Conservation (phyloP, 1,284 basidiomycete genomes). For the Inonotus hispidus region DNA sequence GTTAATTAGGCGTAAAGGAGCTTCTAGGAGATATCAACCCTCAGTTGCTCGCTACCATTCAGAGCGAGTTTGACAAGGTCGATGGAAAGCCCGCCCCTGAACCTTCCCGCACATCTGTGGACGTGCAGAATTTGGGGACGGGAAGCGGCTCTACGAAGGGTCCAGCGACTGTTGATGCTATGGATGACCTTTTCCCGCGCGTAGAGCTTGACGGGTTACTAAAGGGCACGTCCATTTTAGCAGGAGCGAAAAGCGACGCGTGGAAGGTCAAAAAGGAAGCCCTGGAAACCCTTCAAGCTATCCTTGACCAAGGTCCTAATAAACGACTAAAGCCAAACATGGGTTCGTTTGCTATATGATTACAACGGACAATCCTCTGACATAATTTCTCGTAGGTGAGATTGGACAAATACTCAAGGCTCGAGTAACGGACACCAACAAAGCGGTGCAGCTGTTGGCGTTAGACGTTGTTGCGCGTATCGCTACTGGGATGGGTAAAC, state of each 20-base stretch:
- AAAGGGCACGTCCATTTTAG: slow-evolving; percentile 77
- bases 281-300: slow-evolving; percentile 77
- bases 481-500: slow-evolving; percentile 90
- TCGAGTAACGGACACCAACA: slow-evolving; percentile 89
- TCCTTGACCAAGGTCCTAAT: slow-evolving; percentile 87
- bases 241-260: slow-evolving; percentile 83
- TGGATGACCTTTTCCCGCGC: slow-evolving; percentile 93
- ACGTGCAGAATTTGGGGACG: slow-evolving; percentile 52
- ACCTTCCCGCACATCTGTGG: slow-evolving; percentile 72
- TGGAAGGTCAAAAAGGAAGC: slow-evolving; percentile 99
- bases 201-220: slow-evolving; percentile 90
- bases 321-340: slow-evolving; percentile 88
- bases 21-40: slow-evolving; percentile 94
- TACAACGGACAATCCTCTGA: slow-evolving; percentile 9
- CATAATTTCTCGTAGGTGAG: slow-evolving; percentile 54
- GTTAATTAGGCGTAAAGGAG: slow-evolving; percentile 72
- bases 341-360: slow-evolving; percentile 43
- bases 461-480: slow-evolving; percentile 89
- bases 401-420: slow-evolving; percentile 86
- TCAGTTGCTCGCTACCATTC: slow-evolving; percentile 89
- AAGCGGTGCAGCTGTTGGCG: slow-evolving; percentile 87
- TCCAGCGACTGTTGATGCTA: slow-evolving; percentile 53
- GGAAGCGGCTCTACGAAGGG: slow-evolving; percentile 31
- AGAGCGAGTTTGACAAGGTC: slow-evolving; percentile 92
- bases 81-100: slow-evolving; percentile 76